Percentiles rank a stretch among this genome's conserved stretches.
These are phyloP conservation scores for Geranium incanum DNA, from an alignment of 441 rosid genomes.

Conservation along the genomic window DNA sequence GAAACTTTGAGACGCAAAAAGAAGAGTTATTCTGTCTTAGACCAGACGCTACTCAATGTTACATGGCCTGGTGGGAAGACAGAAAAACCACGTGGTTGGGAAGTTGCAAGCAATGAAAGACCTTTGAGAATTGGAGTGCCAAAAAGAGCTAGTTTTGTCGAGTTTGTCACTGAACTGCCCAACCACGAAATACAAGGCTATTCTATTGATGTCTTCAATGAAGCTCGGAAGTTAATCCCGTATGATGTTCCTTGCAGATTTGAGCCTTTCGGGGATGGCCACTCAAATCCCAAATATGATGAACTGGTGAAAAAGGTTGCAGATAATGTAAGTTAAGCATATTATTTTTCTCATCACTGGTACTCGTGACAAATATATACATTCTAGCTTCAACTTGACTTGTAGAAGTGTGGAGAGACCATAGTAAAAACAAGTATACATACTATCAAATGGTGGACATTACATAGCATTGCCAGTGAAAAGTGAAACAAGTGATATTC, in stretches of 20 bases:
- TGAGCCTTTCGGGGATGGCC: conserved; percentile 59
- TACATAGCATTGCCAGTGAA: too few relatives aligned
- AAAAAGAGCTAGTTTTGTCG: conserved; percentile 59
- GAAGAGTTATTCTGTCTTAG: conserved; percentile 19
- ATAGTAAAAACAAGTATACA: too few relatives aligned
- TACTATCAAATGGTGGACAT: too few relatives aligned
- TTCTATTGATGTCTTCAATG: conserved; percentile 64
- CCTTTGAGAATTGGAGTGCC: conserved; percentile 78
- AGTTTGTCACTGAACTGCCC: conserved; percentile 50
- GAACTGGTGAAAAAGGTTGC: conserved; percentile 43
- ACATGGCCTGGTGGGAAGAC: conserved; percentile 80
- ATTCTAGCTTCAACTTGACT: too few relatives aligned
- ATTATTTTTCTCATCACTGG: neutral
- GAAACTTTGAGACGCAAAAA: conserved; percentile 28
- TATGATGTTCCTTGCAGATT: conserved; percentile 62
- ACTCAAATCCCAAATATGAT: conserved; percentile 57
- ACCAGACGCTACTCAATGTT: conserved; percentile 45
- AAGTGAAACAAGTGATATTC: too few relatives aligned
- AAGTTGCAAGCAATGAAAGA: conserved; percentile 48
- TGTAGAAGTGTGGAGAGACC: too few relatives aligned
- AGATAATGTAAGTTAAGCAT: conserved; percentile 47
- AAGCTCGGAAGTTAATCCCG: conserved; percentile 58
- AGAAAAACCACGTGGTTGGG: conserved; percentile 79
- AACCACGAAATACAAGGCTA: conserved; percentile 51
- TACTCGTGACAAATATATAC: too few relatives aligned